Base-by-base conservation (phyloP, 2,329 filamentous ascomycete genomes). In the Blastomyces gilchristii region DNA sequence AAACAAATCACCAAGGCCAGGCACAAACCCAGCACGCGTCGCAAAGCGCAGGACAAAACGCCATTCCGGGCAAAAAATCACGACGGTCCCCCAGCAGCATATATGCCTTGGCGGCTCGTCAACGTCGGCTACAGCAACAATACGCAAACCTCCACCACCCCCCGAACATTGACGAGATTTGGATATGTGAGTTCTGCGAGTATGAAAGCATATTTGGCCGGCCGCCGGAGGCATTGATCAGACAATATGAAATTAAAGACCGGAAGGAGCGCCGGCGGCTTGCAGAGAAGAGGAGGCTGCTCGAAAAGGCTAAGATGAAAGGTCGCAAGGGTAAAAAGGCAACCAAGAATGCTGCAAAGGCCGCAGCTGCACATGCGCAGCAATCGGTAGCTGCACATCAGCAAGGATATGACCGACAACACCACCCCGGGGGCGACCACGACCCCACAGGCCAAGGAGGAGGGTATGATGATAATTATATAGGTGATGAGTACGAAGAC, bases 151-250 rank as follows among this genome's bases (percentile, higher is more conserved):
- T 85, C 65, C 86, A 89, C 69, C 87, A 89, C 70, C 88, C 89
- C 1, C 88, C 89, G 0, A 79, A 77, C 22, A 73, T 79, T 1
- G 88, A 90, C 67, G 90, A 96, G 65, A 83, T 91, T 60, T 97
- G 92, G 90, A 91, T 97, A 57, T 99, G 94, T 77, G 90, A 97
- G 71, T 97, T 97, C 73, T 99, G 94, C 79, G 94, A 99, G 75
- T 99, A 97, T 72, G 93, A 97, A 76, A 85, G 86, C 61, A 97
- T 99, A 59, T 97, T 96, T 73, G 93, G 93, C n/a, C 83, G 83
- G 61, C 89, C 89, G 2, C 94, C 94, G 0, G 83, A 85, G 69
- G 91, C 91, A 59, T 78, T 99, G 62, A 95, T 97, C 66, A 85
- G 90, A 50, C 86, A 91, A 66, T 99, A 97, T 72, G 94, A 99